Base-by-base conservation (phyloP, 495 filamentous ascomycete genomes). In the Hyphodiscus hymeniophilus region DNA sequence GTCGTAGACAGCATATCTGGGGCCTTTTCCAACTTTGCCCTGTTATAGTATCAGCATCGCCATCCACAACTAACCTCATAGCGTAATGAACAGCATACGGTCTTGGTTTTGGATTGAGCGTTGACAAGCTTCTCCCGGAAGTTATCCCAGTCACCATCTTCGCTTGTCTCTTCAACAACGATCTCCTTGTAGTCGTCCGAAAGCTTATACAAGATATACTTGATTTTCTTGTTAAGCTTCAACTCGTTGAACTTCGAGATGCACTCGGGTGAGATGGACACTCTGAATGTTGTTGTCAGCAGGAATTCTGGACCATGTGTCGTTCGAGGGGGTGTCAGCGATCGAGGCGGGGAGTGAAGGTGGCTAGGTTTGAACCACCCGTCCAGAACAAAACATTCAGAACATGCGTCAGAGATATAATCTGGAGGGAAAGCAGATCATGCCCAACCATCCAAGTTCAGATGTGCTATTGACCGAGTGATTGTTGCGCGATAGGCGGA, bases 161-260 rank as follows among this genome's bases (percentile, higher is more conserved):
- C 71, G 38, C 72, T 71, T 47, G 81, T 80, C 51, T 79, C 74
- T 56, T 94, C 86, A 58, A 96, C 78, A 36, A 85, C 84, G 62
- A 96, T 89, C 59, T 84, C 66, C 68, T 85, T 92, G 81, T 85
- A 85, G 77, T 95, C 80, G 68, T 94, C 88, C 55, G 84, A 77
- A 61, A 98, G 82, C 77, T 95, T 95, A 85, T 81, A 97, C 80
- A 98, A 85, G 72, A 98, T 84, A 73, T 80, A 98, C 73, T 94
- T 95, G 74, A 80, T 71, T 68, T 82, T 81, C 66, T 89, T 88
- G 71, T 73, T 79, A 57, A 90, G 77, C 77, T 94, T 94, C 51
- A 98, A 82, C 45, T 95, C 81, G 65, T 95, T 90, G 81, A 87
- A 97, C 51, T 72, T 70, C 42, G 66, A 65, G 68, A 94, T 73